phyloP scores from a whole-genome alignment of 179 eudicot species.

The Silene vulgaris region DNA sequence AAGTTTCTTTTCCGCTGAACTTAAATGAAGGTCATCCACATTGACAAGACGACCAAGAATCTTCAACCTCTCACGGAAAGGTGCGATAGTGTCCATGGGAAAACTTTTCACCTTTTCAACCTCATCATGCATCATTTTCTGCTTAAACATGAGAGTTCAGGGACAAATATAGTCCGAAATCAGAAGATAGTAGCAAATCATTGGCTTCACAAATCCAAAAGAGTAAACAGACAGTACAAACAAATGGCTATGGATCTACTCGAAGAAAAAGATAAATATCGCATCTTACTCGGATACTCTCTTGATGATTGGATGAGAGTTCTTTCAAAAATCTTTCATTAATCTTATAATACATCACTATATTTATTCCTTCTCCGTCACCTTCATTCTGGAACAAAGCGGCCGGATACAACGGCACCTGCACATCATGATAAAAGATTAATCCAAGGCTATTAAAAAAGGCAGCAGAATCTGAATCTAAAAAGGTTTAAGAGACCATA shows the following conservation, averaged over 20 bases:
- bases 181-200: slow-evolving; percentile 5
- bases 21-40: slow-evolving; percentile 66
- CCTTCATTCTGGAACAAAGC: slow-evolving; percentile 69
- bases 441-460: not conserved
- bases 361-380: slow-evolving; percentile 91
- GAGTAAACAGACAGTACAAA: too few species aligned
- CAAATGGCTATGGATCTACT: not conserved
- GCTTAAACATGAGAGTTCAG: slow-evolving; percentile 21
- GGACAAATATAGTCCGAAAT: not conserved
- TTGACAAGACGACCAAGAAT: slow-evolving; percentile 90
- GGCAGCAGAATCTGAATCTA: not conserved
- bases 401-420: slow-evolving; percentile 83
- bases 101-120: slow-evolving; percentile 93
- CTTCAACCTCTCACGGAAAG: slow-evolving; percentile 87
- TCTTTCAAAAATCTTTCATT: slow-evolving; percentile 68
- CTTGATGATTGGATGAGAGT: slow-evolving; percentile 63
- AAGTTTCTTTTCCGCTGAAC: slow-evolving; percentile 78
- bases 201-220: not conserved
- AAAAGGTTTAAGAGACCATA: not conserved
- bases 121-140: slow-evolving; percentile 77
- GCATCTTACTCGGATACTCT: slow-evolving; percentile 59
- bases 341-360: slow-evolving; percentile 80
- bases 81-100: slow-evolving; percentile 56
- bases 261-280: not conserved
- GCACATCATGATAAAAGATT: slow-evolving; percentile 23